Conservation (phyloP, 352 stramenopile species). For the Phytophthora chlamydospora region DNA sequence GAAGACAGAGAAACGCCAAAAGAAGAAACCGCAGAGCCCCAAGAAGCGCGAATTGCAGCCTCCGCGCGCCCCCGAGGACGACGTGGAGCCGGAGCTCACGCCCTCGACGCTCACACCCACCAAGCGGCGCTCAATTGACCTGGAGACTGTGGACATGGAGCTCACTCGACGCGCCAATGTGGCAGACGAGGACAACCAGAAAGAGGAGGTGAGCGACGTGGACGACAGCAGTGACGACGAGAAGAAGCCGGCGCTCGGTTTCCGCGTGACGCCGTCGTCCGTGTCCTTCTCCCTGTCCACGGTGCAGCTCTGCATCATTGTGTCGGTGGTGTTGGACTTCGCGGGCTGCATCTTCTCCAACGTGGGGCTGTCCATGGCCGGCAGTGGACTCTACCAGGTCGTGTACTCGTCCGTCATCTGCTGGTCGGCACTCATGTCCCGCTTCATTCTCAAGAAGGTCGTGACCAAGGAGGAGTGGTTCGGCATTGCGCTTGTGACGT, state of each 20-base stretch:
- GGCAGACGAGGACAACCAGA: conserved; percentile 29
- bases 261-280: conserved; percentile 30
- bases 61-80: conserved; percentile 21
- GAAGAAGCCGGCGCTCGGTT: conserved; percentile 23
- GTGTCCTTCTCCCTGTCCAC: conserved; percentile 56
- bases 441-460: conserved; percentile 77
- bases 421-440: conserved; percentile 84
- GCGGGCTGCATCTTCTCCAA: conserved; percentile 88
- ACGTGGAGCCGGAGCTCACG: conserved; percentile 39
- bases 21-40: not conserved
- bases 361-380: conserved; percentile 80
- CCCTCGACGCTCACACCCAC: conserved; percentile 6
- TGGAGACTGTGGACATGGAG: conserved; percentile 38
- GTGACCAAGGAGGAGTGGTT: conserved; percentile 79
- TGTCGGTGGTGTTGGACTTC: conserved; percentile 84
- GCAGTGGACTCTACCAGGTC: conserved; percentile 83
- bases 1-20: conserved; percentile 1
- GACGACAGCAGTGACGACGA: conserved; percentile 24
- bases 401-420: conserved; percentile 89
- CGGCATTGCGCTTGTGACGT: conserved; percentile 84
- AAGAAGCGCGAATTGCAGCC: conserved; percentile 6
- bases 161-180: conserved; percentile 52
- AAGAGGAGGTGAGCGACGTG: conserved; percentile 21
- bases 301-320: conserved; percentile 65
- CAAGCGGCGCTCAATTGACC: conserved; percentile 16